Evolutionary conservation across 139 green algal genomes (phyloP).

Genomic region (Trebouxia sp.): DNA sequence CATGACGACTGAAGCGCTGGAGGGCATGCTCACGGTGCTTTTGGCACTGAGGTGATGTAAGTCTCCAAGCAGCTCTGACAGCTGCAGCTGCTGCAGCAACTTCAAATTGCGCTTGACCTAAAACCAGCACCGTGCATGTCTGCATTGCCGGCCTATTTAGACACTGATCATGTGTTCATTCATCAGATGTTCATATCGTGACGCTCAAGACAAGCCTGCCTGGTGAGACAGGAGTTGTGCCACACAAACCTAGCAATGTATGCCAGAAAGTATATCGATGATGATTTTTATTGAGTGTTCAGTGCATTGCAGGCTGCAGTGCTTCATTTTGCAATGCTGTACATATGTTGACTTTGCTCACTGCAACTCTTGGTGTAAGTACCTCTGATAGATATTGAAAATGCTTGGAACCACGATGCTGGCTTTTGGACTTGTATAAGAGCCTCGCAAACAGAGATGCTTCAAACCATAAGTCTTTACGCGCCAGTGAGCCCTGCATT

Average conservation of each 20-base stretch:
- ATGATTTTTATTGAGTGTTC: too few relatives aligned
- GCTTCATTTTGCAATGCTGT: too few relatives aligned
- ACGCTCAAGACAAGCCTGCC: too few relatives aligned
- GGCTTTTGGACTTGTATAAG: slow-evolving; percentile 72
- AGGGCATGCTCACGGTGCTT: neutral
- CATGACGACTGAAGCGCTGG: slow-evolving; percentile 1
- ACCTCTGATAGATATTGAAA: slow-evolving; percentile 54
- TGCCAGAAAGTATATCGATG: too few relatives aligned
- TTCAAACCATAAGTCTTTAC: slow-evolving; percentile 53
- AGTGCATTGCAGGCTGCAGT: too few relatives aligned
- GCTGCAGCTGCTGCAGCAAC: slow-evolving; percentile 40
- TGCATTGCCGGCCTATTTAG: too few relatives aligned
- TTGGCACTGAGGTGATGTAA: slow-evolving; percentile 27
- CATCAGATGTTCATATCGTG: too few relatives aligned
- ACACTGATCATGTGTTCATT: too few relatives aligned
- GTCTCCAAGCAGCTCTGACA: slow-evolving; percentile 22
- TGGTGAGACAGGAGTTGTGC: too few relatives aligned
- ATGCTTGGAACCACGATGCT: slow-evolving; percentile 56
- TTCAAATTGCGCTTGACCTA: slow-evolving; percentile 44
- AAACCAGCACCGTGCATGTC: neutral
- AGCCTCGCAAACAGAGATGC: slow-evolving; percentile 59
- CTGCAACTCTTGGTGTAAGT: slow-evolving; percentile 28
- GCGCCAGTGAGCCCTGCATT: slow-evolving; percentile 16
- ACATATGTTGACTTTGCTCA: too few relatives aligned
- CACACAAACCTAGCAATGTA: too few relatives aligned